Evolutionary conservation across 257 asterid genomes (phyloP), one percentile per base, ranked within the genome.

Genomic region (Plantago major): DNA sequence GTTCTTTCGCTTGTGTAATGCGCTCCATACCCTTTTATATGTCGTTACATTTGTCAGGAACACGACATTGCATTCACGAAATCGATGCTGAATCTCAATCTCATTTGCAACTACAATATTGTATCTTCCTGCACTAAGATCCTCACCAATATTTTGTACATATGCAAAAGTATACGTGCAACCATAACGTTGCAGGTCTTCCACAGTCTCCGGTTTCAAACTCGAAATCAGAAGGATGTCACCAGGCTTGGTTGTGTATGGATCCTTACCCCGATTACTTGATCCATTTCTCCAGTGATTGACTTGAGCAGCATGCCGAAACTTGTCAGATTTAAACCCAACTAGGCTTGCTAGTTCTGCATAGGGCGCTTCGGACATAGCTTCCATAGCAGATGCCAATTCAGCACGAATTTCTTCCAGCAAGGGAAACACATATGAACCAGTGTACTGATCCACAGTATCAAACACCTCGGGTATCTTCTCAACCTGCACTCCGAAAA

Each of bases 361-460:
- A 61, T 66, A 79, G 3, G 95, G 95, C 14, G 87, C 84, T 13
- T 67, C 58, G 16, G 69, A 14, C 6, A 76, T 43, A 6, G 64
- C 51, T 51, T 83, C 79, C 72, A 79, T 15, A n/a, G 78, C 71
- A 3, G 92, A 67, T 15, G 80, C 81, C 37, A 86, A 67, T 33
- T 59, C 68, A 0, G 82, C 77, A 5, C 87, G 80, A 0, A 84
- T 78, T 70, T 86, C 95, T 76, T 86, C 95, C 68, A 81, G 40
- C 43, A 86, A 65, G 1, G 92, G 85, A 60, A 2, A 74, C 14
- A 42, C 40, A 33, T 55, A 86, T 6, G 89, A 83, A 37, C 68
- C 67, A 16, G 79, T 66, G 60, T 83, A 86, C n/a, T 67, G 46
- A 11, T 64, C 80, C 40, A 65, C 79, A 6, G 67, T 37, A 47